A percentile compares a stretch with the other conserved stretches of the same genome.
phyloP scores from a whole-genome alignment of 345 rosid species.

The Eucalyptus leucophloia region DNA sequence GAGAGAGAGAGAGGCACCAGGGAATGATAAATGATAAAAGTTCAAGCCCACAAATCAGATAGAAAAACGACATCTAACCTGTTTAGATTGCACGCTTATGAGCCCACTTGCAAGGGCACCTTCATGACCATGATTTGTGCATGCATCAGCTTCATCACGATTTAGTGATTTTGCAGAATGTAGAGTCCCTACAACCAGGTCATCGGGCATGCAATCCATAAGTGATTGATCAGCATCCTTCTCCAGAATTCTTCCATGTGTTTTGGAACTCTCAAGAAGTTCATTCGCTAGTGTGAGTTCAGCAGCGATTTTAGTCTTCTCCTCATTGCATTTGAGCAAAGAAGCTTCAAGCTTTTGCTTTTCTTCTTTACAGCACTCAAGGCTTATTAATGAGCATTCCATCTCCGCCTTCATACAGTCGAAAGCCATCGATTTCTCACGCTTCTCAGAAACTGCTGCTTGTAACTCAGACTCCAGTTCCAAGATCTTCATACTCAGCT shows the following conservation, averaged over 20 bases:
- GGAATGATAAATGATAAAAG: background rate
- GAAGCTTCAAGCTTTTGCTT: slow-evolving; percentile 65
- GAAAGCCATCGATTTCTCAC: slow-evolving; percentile 59
- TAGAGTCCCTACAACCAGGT: slow-evolving; percentile 3
- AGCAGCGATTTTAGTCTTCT: slow-evolving; percentile 36
- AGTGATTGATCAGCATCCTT: slow-evolving; percentile 11
- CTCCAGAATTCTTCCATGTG: slow-evolving; percentile 1
- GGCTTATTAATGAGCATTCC: slow-evolving; percentile 89
- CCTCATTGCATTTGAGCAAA: slow-evolving; percentile 48
- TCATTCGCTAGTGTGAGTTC: slow-evolving; percentile 47
- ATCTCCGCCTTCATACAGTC: slow-evolving; percentile 88
- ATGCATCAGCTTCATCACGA: slow-evolving; percentile 11
- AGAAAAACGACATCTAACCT: slow-evolving; percentile 6
- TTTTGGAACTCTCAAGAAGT: slow-evolving; percentile 20
- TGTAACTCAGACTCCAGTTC: slow-evolving; percentile 73
- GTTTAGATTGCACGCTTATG: slow-evolving; percentile 13
- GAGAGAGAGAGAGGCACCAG: background rate
- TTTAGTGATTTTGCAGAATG: background rate
- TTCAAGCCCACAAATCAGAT: background rate
- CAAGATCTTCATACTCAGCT: slow-evolving; percentile 54
- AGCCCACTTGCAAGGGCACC: background rate
- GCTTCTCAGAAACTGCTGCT: slow-evolving; percentile 44
- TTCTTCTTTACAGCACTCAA: slow-evolving; percentile 97
- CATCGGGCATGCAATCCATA: slow-evolving; percentile 6
- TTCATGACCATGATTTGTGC: background rate